Evolutionary conservation across 805 yeast species (phyloP).

Genomic region (Ogataea nakhonphanomensis): DNA sequence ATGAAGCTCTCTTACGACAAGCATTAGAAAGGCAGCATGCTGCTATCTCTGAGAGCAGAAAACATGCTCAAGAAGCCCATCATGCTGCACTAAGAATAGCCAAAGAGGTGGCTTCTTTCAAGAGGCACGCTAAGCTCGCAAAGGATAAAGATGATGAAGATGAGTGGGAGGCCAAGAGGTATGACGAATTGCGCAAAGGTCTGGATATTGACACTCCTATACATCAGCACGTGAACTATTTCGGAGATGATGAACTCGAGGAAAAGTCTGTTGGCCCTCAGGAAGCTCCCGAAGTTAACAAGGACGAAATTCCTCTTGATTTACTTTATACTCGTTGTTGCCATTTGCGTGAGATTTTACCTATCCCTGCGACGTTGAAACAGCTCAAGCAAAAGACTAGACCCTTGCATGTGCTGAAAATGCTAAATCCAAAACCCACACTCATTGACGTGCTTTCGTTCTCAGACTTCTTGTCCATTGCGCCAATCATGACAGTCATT

Average conservation of each 20-base stretch:
- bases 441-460: slow-evolving; percentile 54
- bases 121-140: slow-evolving; percentile 21
- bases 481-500: slow-evolving; percentile 52
- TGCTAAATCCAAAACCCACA: slow-evolving; percentile 57
- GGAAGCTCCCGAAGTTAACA: slow-evolving; percentile 25
- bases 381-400: slow-evolving; percentile 49
- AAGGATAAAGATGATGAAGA: slow-evolving; percentile 29
- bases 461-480: slow-evolving; percentile 54
- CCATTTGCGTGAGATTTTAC: slow-evolving; percentile 46
- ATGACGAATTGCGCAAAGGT: slow-evolving; percentile 9
- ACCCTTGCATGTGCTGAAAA: slow-evolving; percentile 52
- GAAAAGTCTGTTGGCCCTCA: slow-evolving; percentile 6
- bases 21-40: slow-evolving; percentile 59
- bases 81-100: slow-evolving; percentile 67
- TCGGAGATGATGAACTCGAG: slow-evolving; percentile 16
- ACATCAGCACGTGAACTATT: slow-evolving; percentile 42
- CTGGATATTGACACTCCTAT: slow-evolving; percentile 68
- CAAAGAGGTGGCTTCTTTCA: slow-evolving; percentile 54
- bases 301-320: slow-evolving; percentile 40
- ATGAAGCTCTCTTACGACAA: slow-evolving; percentile 46
- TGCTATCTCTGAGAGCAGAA: slow-evolving; percentile 58
- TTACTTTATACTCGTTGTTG: slow-evolving; percentile 48
- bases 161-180: slow-evolving; percentile 18
- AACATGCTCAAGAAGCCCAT: slow-evolving; percentile 77
- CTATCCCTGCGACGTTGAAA: slow-evolving; percentile 49